Percentiles rank a stretch among this genome's conserved stretches.
phyloP scores from a whole-genome alignment of 1,284 basidiomycete species.

The Pterulicium gracile region DNA sequence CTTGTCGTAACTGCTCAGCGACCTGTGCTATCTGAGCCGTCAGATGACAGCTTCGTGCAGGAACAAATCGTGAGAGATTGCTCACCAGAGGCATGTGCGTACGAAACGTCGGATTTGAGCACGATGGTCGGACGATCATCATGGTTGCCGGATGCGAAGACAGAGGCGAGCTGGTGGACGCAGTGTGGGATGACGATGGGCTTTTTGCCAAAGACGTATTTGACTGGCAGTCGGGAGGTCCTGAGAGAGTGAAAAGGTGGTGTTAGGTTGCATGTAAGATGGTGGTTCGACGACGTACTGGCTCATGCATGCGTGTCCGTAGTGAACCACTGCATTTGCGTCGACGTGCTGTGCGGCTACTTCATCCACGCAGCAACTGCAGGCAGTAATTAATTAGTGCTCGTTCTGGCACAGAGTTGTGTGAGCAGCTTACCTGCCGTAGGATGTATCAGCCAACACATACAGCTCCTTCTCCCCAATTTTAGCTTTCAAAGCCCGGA shows the following conservation, averaged over 20 bases:
- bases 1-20: background rate
- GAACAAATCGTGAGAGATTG: constrained; percentile 5
- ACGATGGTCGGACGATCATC: constrained; percentile 22
- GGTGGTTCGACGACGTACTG: constrained; percentile 37
- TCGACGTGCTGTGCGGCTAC: constrained; percentile 92
- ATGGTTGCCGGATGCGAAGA: constrained; percentile 17
- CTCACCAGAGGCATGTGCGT: constrained; percentile 60
- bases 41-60: constrained; percentile 4
- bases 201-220: constrained; percentile 79
- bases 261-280: background rate
- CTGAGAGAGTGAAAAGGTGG: constrained; percentile 24
- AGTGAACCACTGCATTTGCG: constrained; percentile 89
- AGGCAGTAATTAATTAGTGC: constrained; percentile 13
- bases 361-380: constrained; percentile 94
- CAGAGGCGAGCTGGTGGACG: constrained; percentile 28
- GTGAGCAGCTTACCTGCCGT: constrained; percentile 65
- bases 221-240: constrained; percentile 70
- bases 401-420: constrained; percentile 10
- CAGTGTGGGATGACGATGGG: constrained; percentile 42
- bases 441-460: constrained; percentile 93
- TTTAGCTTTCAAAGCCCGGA: constrained; percentile 49
- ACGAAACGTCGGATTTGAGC: constrained; percentile 77
- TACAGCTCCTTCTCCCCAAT: constrained; percentile 63
- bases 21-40: background rate
- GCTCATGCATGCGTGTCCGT: constrained; percentile 94